phyloP scores from a whole-genome alignment of 2,329 filamentous ascomycete genomes.

The Aspergillus clavatus region DNA sequence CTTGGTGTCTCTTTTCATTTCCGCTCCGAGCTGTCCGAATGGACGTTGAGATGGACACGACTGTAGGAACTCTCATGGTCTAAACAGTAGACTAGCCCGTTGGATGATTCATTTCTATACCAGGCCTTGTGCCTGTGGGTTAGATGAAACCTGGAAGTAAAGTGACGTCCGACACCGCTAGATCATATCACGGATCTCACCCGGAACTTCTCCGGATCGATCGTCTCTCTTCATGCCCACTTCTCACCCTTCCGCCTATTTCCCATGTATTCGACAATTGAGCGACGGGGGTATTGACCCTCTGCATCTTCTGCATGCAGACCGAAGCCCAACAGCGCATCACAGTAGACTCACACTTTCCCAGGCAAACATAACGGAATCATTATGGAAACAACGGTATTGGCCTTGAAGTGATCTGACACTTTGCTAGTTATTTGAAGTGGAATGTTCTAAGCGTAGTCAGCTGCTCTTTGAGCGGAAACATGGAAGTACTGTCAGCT shows the following conservation, averaged over 20 bases:
- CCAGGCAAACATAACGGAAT: conserved; percentile 4
- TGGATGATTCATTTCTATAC: conserved; percentile 16
- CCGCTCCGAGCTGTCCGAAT: conserved; percentile 33
- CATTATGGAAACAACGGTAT: conserved; percentile 7
- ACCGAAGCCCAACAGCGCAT: conserved; percentile 15
- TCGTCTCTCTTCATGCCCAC: conserved; percentile 6
- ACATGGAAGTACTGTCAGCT: neutral
- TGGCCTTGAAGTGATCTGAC: conserved; percentile 1
- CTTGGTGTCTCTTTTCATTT: conserved; percentile 3
- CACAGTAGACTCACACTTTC: conserved; percentile 1
- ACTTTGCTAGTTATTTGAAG: neutral
- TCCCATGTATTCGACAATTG: conserved; percentile 1
- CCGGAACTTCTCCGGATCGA: conserved; percentile 3
- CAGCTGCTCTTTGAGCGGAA: neutral
- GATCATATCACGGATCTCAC: conserved; percentile 4
- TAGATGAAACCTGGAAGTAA: neutral
- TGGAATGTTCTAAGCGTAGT: neutral
- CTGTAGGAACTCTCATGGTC: conserved; percentile 7
- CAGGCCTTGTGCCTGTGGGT: conserved; percentile 1
- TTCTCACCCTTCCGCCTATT: conserved; percentile 3
- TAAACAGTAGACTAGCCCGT: conserved; percentile 6
- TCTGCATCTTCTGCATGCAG: conserved; percentile 24
- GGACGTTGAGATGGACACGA: conserved; percentile 28
- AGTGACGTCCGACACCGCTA: conserved; percentile 15
- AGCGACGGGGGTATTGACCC: conserved; percentile 14